Evolutionary conservation across 2,329 filamentous ascomycete genomes (phyloP).

Genomic region (Lomentospora prolificans): DNA sequence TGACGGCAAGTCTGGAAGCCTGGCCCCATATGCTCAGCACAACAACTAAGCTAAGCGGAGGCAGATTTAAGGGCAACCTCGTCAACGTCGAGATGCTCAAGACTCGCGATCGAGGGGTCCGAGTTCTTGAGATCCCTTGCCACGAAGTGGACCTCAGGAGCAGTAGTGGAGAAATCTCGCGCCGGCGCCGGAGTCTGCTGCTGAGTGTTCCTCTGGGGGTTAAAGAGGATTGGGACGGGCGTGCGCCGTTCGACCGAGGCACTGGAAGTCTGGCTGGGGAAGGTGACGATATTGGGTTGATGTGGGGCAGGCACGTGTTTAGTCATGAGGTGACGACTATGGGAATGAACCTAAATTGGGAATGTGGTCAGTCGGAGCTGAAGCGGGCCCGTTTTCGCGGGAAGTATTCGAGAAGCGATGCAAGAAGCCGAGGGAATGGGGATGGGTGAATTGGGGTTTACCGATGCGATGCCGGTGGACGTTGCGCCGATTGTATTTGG

Average conservation of each 20-base stretch:
- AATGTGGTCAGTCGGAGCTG: neutral
- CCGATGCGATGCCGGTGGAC: neutral
- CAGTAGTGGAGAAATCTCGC: neutral
- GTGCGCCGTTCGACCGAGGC: constrained; percentile 4
- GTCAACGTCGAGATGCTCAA: constrained; percentile 7
- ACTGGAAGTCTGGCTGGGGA: neutral
- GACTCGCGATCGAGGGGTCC: neutral
- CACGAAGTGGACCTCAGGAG: constrained; percentile 5
- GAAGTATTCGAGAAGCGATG: neutral
- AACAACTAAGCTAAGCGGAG: neutral
- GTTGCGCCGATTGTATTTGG: no score
- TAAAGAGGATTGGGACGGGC: constrained; percentile 8
- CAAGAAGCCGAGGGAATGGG: neutral
- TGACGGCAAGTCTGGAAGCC: no score
- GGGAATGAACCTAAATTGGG: constrained; percentile 3
- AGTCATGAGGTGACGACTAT: constrained; percentile 1
- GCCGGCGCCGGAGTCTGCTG: neutral
- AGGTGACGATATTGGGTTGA: constrained; percentile 1
- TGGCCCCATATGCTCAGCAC: neutral
- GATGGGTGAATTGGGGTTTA: neutral
- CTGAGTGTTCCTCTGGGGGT: neutral
- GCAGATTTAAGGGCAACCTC: constrained; percentile 1
- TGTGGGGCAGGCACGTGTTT: constrained; percentile 1
- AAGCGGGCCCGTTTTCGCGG: neutral
- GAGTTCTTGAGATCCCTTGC: neutral